Conservation (phyloP, 176 grass and related monocot species). For the Oryza rufipogon region DNA sequence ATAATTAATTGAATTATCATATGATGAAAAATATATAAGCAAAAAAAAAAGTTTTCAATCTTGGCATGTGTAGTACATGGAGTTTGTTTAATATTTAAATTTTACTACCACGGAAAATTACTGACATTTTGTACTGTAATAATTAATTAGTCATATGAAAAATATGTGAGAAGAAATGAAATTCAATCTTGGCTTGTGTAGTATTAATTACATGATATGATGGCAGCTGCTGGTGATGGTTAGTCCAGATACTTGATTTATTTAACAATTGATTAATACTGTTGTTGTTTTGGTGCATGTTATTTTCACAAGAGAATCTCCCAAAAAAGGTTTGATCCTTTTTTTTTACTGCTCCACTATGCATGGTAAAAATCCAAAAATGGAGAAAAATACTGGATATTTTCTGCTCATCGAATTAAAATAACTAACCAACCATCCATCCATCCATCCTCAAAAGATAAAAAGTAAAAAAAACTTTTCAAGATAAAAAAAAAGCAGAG, state of each 20-base stretch:
- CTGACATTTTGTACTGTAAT: too few species aligned
- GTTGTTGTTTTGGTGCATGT: conserved; percentile 9
- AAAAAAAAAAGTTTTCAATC: too few species aligned
- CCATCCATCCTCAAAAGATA: neutral
- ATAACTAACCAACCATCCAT: neutral
- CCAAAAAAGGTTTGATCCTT: neutral
- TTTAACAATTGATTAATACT: neutral
- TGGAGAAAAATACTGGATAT: neutral
- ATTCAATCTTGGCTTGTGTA: neutral
- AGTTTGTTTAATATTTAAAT: too few species aligned
- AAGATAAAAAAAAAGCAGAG: neutral
- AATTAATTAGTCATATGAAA: neutral
- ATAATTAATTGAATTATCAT: too few species aligned
- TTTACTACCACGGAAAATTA: neutral
- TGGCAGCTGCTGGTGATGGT: neutral
- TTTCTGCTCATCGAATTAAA: neutral
- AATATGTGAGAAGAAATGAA: neutral
- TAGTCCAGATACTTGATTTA: neutral
- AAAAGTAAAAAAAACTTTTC: neutral
- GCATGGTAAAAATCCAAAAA: neutral
- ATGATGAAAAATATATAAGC: too few species aligned
- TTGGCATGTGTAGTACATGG: too few species aligned
- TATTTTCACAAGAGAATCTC: conserved; percentile 18
- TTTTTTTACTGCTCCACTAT: neutral
- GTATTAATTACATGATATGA: neutral